Evolutionary conservation across 2,329 filamentous ascomycete species (phyloP).

Genomic region (Ophiostoma piceae): DNA sequence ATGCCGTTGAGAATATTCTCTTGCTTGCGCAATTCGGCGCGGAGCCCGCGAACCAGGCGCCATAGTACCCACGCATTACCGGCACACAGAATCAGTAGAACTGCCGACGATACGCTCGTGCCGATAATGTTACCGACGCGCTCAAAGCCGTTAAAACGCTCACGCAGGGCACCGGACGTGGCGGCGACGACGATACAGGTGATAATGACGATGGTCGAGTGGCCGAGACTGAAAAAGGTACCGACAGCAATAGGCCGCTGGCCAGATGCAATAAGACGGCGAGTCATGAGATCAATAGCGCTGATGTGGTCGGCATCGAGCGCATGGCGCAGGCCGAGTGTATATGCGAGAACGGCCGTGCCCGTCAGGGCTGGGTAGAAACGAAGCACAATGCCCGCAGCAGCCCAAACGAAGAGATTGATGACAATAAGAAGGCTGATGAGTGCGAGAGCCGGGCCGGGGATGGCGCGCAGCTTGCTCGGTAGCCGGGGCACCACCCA

Average conservation of each 20-base stretch:
- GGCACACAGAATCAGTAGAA: constrained; percentile 73
- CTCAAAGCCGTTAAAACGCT: constrained; percentile 74
- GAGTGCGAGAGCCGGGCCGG: constrained; percentile 39
- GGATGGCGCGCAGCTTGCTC: constrained; percentile 31
- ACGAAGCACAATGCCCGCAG: constrained; percentile 48
- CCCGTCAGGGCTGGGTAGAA: constrained; percentile 61
- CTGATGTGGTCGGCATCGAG: constrained; percentile 86
- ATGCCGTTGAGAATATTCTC: constrained; percentile 30
- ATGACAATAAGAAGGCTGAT: constrained; percentile 47
- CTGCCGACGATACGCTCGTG: constrained; percentile 75
- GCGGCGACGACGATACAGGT: constrained; percentile 90
- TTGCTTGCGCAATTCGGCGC: constrained; percentile 49
- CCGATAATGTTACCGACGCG: constrained; percentile 83
- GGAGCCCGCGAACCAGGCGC: constrained; percentile 66
- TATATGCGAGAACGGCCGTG: constrained; percentile 79
- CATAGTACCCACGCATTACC: constrained; percentile 84
- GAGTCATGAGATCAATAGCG: constrained; percentile 92
- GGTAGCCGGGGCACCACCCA: constrained; percentile 29
- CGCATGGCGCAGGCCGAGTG: constrained; percentile 86
- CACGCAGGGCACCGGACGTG: constrained; percentile 75
- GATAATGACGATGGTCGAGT: constrained; percentile 86
- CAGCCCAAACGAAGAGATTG: constrained; percentile 54
- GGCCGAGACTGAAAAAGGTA: constrained; percentile 88
- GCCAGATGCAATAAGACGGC: constrained; percentile 77
- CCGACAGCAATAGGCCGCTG: constrained; percentile 86